Conservation (phyloP, 495 filamentous ascomycete species). For the Pyronema domesticum region DNA sequence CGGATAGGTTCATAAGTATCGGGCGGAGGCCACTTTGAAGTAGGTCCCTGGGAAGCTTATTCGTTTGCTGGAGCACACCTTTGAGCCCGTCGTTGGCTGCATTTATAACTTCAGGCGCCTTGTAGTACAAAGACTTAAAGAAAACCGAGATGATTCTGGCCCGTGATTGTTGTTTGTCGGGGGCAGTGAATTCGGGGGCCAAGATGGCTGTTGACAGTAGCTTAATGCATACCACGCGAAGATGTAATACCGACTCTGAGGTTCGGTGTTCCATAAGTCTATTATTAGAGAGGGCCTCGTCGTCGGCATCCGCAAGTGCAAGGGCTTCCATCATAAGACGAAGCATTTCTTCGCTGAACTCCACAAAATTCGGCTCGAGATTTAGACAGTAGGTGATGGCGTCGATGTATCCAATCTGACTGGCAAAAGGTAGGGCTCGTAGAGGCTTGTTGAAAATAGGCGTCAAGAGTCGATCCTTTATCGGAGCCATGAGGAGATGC, state of each 20-base stretch:
- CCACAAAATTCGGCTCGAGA: slow-evolving; percentile 66
- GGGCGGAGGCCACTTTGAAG: slow-evolving; percentile 86
- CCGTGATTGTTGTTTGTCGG: slow-evolving; percentile 37
- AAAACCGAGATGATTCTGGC: slow-evolving; percentile 82
- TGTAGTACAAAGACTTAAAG: slow-evolving; percentile 91
- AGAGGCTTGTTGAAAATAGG: slow-evolving; percentile 91
- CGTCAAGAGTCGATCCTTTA: slow-evolving; percentile 66
- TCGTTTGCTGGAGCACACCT: slow-evolving; percentile 67
- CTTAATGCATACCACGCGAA: slow-evolving; percentile 87
- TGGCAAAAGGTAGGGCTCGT: slow-evolving; percentile 73
- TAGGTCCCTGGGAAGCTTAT: slow-evolving; percentile 87
- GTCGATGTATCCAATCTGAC: slow-evolving; percentile 94
- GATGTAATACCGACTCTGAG: slow-evolving; percentile 70
- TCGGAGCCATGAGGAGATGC: slow-evolving; percentile 67
- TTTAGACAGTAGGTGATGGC: slow-evolving; percentile 86
- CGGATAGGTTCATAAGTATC: slow-evolving; percentile 87
- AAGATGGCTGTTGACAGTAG: slow-evolving; percentile 81
- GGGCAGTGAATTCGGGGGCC: slow-evolving; percentile 73
- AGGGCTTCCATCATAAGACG: slow-evolving; percentile 81
- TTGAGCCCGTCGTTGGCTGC: slow-evolving; percentile 79
- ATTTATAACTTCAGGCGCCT: slow-evolving; percentile 77
- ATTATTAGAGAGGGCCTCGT: slow-evolving; percentile 57
- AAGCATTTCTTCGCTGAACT: slow-evolving; percentile 78
- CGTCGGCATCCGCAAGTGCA: slow-evolving; percentile 79
- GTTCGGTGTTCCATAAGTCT: slow-evolving; percentile 82